Conservation (phyloP, 2,329 filamentous ascomycete species). For the Setomelanomma holmii region DNA sequence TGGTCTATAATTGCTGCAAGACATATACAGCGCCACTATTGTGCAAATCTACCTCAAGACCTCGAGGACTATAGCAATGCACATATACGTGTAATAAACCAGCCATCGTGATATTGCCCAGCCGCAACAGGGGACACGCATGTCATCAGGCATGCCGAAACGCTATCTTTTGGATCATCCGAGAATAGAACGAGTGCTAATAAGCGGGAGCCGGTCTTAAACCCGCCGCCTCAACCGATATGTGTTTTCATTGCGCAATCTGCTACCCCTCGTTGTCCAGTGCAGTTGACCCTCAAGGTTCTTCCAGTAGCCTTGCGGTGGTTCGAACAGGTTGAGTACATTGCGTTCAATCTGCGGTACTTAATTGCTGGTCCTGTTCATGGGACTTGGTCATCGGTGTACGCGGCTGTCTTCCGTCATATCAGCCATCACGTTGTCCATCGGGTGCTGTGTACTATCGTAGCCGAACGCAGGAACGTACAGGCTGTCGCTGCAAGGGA, state of each 20-base stretch:
- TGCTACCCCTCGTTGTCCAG: slow-evolving; percentile 11
- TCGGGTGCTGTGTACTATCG: not conserved
- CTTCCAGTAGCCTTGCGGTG: slow-evolving; percentile 20
- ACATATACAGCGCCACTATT: not conserved
- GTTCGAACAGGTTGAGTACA: slow-evolving; percentile 27
- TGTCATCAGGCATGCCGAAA: slow-evolving; percentile 8
- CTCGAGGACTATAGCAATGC: not conserved
- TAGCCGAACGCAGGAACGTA: slow-evolving; percentile 2
- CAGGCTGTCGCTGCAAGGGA: slow-evolving; percentile 23
- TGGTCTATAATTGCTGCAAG: not conserved
- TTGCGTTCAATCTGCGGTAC: slow-evolving; percentile 22
- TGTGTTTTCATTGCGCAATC: slow-evolving; percentile 21
- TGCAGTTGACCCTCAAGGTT: slow-evolving; percentile 22
- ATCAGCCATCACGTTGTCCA: slow-evolving; percentile 9
- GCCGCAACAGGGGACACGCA: slow-evolving; percentile 6
- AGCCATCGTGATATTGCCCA: slow-evolving; percentile 21
- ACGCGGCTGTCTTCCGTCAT: slow-evolving; percentile 1
- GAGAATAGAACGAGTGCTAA: slow-evolving; percentile 28
- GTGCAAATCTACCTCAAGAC: not conserved
- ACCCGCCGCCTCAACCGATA: slow-evolving; percentile 7
- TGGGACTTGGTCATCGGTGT: slow-evolving; percentile 16
- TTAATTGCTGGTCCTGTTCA: not conserved
- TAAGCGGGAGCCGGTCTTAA: slow-evolving; percentile 1
- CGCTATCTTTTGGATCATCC: slow-evolving; percentile 17
- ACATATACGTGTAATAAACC: not conserved